These are phyloP conservation scores for Prunus salicina DNA, from an alignment of 306 rosid species.

Conservation along the genomic window DNA sequence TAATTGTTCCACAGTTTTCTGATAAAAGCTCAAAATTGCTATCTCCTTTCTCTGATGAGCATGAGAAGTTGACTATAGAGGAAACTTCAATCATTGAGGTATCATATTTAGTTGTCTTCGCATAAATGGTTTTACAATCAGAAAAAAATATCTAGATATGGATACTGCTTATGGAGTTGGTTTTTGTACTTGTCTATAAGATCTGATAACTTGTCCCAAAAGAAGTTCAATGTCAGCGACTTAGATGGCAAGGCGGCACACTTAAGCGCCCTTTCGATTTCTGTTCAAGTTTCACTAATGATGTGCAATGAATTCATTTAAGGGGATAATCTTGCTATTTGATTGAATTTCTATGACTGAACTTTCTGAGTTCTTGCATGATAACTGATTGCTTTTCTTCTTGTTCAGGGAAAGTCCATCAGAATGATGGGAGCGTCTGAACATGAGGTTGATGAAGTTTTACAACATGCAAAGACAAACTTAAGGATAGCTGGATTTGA, in stretches of 20 bases:
- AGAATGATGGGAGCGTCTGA: constrained; percentile 88
- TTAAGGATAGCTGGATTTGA: constrained; percentile 88
- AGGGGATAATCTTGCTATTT: background rate
- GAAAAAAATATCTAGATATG: background rate
- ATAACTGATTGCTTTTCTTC: constrained; percentile 9
- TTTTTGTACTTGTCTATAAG: background rate
- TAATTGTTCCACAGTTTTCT: constrained; percentile 62
- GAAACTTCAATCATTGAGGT: constrained; percentile 68
- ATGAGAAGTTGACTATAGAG: constrained; percentile 52
- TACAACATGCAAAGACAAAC: constrained; percentile 57
- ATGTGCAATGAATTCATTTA: background rate
- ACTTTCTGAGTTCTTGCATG: background rate
- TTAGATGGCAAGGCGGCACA: background rate
- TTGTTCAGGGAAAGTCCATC: constrained; percentile 63
- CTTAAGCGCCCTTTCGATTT: background rate
- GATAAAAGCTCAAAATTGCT: constrained; percentile 59
- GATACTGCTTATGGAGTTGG: background rate
- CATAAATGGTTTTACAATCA: background rate
- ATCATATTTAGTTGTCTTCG: background rate
- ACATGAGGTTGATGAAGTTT: constrained; percentile 78
- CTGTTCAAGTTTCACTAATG: background rate
- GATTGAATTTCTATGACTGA: background rate
- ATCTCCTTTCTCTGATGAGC: constrained; percentile 74
- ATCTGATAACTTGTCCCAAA: background rate
- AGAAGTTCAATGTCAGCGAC: background rate